These are phyloP conservation scores for Taxawa tesnikishii DNA, from an alignment of 2,329 filamentous ascomycete genomes.

Conservation along the genomic window DNA sequence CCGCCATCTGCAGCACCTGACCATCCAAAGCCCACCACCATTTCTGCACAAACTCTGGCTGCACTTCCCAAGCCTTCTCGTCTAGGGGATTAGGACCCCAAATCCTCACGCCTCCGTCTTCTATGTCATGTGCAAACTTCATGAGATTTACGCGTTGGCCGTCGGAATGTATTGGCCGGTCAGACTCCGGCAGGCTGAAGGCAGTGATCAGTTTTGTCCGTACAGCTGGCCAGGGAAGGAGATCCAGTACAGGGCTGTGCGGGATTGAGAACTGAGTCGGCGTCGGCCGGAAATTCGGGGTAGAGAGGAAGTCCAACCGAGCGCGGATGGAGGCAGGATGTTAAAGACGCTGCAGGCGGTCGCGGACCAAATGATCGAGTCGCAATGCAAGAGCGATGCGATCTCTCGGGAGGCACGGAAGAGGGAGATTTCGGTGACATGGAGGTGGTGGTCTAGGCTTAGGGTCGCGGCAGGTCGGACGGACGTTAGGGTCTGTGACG, in stretches of 20 bases:
- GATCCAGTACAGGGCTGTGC: not conserved
- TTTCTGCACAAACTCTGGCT: not conserved
- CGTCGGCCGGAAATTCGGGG: not conserved
- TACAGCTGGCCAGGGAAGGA: not conserved
- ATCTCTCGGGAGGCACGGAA: not conserved
- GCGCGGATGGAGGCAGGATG: not conserved
- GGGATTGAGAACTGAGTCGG: not conserved
- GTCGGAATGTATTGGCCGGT: not conserved
- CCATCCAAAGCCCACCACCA: not conserved
- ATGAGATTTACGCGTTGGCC: not conserved
- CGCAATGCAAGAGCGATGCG: not conserved
- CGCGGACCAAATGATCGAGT: not conserved
- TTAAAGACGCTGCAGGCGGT: not conserved
- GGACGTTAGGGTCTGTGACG: not conserved
- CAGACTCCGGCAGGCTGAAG: not conserved
- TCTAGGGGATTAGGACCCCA: not conserved
- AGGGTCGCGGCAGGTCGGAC: not conserved
- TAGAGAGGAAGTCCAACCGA: not conserved
- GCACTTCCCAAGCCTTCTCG: not conserved
- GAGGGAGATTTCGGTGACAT: not conserved
- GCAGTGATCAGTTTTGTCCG: not conserved
- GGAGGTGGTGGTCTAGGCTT: not conserved
- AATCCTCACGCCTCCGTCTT: not conserved
- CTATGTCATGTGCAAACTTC: not conserved
- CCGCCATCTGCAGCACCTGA: not conserved